These are phyloP conservation scores for Neurospora hispaniola DNA, from an alignment of 495 filamentous ascomycete genomes.

Conservation along the genomic window DNA sequence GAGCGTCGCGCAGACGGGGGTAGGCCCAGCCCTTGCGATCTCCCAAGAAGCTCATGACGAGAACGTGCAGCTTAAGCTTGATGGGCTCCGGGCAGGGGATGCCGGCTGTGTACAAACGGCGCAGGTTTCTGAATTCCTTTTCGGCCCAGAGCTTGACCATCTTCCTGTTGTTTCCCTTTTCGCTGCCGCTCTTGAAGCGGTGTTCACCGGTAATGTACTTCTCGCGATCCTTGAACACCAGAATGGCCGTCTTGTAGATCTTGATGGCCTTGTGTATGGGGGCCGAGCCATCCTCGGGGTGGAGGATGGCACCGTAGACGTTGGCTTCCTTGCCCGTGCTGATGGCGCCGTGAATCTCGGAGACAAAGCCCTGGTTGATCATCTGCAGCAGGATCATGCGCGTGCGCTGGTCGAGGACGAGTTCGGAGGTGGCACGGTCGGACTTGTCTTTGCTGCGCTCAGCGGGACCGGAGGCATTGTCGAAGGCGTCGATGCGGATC, in stretches of 20 bases:
- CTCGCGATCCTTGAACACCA: conserved; percentile 95
- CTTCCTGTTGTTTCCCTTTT: conserved; percentile 81
- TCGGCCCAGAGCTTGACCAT: conserved; percentile 99
- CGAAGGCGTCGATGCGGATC: conserved; percentile 67
- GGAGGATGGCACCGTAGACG: conserved; percentile 61
- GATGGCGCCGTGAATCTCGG: conserved; percentile 77
- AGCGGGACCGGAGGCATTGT: conserved; percentile 31
- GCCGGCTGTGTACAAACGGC: conserved; percentile 67
- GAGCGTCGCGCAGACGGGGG: conserved; percentile 56
- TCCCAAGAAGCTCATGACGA: conserved; percentile 89
- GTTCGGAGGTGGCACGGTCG: conserved; percentile 85
- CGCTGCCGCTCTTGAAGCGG: conserved; percentile 63
- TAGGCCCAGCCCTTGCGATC: conserved; percentile 78
- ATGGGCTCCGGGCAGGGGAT: conserved; percentile 88
- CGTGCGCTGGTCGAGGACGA: conserved; percentile 86
- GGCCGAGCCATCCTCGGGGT: conserved; percentile 25
- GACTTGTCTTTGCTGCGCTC: conserved; percentile 60
- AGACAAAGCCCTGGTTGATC: conserved; percentile 79
- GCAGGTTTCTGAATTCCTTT: conserved; percentile 93
- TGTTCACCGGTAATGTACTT: conserved; percentile 91
- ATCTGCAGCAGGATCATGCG: conserved; percentile 91
- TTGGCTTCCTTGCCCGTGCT: conserved; percentile 97
- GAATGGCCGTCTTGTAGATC: conserved; percentile 93
- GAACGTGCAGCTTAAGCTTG: conserved; percentile 75
- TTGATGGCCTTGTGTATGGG: conserved; percentile 67